phyloP scores from a whole-genome alignment of 805 yeast species.

The Vanderwaltozyma tropicalis region DNA sequence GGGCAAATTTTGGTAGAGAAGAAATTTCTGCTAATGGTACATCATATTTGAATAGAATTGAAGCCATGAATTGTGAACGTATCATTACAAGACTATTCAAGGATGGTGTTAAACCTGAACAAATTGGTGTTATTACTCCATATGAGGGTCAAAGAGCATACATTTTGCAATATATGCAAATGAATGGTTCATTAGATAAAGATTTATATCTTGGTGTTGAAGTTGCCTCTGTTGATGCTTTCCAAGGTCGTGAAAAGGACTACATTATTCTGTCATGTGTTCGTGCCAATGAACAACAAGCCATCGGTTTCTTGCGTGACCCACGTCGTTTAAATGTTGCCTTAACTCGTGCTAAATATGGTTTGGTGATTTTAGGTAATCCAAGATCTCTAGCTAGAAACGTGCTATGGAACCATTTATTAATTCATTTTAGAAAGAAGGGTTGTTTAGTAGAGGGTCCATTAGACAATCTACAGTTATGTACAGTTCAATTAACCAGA shows the following conservation, averaged over 20 bases:
- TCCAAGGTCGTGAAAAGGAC: conserved; percentile 96
- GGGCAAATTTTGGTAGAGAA: conserved; percentile 84
- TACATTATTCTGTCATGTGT: conserved; percentile 92
- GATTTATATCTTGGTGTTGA: conserved; percentile 64
- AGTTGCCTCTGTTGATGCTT: conserved; percentile 94
- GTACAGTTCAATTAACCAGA: conserved; percentile 45
- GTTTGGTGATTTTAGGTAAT: conserved; percentile 72
- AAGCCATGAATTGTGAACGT: conserved; percentile 81
- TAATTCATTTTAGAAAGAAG: conserved; percentile 68
- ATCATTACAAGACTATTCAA: conserved; percentile 59
- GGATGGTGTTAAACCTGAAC: conserved; percentile 68
- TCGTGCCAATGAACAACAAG: conserved; percentile 64
- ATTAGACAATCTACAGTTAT: conserved; percentile 64
- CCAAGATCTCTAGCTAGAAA: conserved; percentile 66
- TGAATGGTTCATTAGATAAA: conserved; percentile 57
- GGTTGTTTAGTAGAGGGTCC: conserved; percentile 90
- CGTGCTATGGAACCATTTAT: conserved; percentile 65
- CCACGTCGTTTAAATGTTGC: conserved; percentile 86
- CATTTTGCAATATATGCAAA: conserved; percentile 63
- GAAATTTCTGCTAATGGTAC: conserved; percentile 77
- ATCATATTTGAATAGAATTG: conserved; percentile 74
- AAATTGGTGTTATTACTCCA: conserved; percentile 89
- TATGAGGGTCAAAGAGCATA: conserved; percentile 90
- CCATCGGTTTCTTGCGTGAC: conserved; percentile 76
- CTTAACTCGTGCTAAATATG: conserved; percentile 77